phyloP scores from a whole-genome alignment of 2,329 filamentous ascomycete genomes.

The Ramularia endophylla region DNA sequence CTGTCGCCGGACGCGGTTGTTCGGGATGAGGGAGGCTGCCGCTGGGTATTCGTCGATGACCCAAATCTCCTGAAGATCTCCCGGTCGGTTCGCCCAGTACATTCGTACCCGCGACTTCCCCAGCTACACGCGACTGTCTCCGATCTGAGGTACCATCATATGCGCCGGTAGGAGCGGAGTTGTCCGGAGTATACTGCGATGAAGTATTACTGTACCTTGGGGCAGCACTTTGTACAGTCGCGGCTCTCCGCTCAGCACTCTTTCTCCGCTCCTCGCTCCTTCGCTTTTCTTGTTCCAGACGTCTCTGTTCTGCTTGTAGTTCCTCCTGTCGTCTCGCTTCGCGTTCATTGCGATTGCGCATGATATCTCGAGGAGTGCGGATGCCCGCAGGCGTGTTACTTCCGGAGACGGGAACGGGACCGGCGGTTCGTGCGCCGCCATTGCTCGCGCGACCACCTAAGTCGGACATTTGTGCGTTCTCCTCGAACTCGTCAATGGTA shows the following conservation, averaged over 20 bases:
- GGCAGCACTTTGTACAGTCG: slow-evolving; percentile 24
- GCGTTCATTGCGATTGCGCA: slow-evolving; percentile 76
- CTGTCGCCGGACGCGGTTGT: slow-evolving; percentile 21
- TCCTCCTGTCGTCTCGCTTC: slow-evolving; percentile 65
- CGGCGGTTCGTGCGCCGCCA: slow-evolving; percentile 50
- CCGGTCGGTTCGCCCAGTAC: slow-evolving; percentile 29
- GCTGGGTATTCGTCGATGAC: slow-evolving; percentile 13
- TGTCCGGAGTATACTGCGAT: slow-evolving; percentile 27
- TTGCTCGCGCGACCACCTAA: slow-evolving; percentile 58
- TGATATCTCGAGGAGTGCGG: slow-evolving; percentile 81
- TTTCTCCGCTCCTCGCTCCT: slow-evolving; percentile 45
- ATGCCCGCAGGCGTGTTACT: slow-evolving; percentile 52
- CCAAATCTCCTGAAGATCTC: slow-evolving; percentile 21
- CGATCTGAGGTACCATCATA: slow-evolving; percentile 19
- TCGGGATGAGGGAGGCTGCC: slow-evolving; percentile 20
- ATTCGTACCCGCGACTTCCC: slow-evolving; percentile 28
- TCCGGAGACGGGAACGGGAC: slow-evolving; percentile 48
- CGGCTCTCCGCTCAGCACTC: slow-evolving; percentile 57
- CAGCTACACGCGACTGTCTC: slow-evolving; percentile 19
- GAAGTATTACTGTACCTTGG: slow-evolving; percentile 22
- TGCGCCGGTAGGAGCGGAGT: slow-evolving; percentile 16
- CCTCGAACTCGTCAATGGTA: slow-evolving; percentile 77
- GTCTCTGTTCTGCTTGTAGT: slow-evolving; percentile 47
- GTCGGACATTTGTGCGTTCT: slow-evolving; percentile 89
- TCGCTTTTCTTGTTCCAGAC: slow-evolving; percentile 38